phyloP scores from a whole-genome alignment of 1,284 basidiomycete species.

The Pterulicium gracile region DNA sequence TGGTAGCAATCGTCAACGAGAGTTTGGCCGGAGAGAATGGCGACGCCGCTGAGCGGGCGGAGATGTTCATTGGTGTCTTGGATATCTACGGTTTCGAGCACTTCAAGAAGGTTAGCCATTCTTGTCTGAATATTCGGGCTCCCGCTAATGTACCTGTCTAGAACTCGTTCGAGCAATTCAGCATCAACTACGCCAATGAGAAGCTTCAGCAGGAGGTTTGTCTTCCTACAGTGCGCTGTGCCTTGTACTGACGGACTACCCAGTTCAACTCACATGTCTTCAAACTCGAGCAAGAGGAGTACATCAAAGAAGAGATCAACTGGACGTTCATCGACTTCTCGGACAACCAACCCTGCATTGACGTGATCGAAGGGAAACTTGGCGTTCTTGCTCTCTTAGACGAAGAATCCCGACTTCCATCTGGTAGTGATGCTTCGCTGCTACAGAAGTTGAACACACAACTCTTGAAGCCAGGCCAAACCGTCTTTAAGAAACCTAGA shows the following conservation, averaged over 20 bases:
- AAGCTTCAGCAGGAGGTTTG: constrained; percentile 89
- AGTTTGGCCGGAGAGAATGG: constrained; percentile 87
- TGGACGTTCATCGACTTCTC: constrained; percentile 99
- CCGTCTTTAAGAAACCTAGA: constrained; percentile 94
- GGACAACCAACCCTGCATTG: constrained; percentile 98
- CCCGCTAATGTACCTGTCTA: constrained; percentile 18
- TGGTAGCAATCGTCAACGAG: constrained; percentile 95
- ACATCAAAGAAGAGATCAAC: constrained; percentile 95
- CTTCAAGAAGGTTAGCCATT: constrained; percentile 72
- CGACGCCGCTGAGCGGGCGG: constrained; percentile 74
- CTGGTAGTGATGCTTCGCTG: constrained; percentile 90
- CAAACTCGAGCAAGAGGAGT: constrained; percentile 99
- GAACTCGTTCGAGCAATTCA: constrained; percentile 99
- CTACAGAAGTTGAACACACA: constrained; percentile 90
- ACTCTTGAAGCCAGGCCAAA: constrained; percentile 76
- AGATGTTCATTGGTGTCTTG: constrained; percentile 98
- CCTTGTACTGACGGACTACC: constrained; percentile 7
- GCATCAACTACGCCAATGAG: constrained; percentile 99
- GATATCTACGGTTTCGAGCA: constrained; percentile 97
- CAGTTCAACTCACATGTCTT: constrained; percentile 98
- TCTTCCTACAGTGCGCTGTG: constrained; percentile 1
- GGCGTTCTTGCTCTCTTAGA: constrained; percentile 93
- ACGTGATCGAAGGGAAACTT: constrained; percentile 96
- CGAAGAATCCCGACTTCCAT: constrained; percentile 94
- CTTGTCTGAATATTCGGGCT: constrained; percentile 1